Conservation (phyloP, 768 basidiomycete genomes). For the Calocybe cyanea region DNA sequence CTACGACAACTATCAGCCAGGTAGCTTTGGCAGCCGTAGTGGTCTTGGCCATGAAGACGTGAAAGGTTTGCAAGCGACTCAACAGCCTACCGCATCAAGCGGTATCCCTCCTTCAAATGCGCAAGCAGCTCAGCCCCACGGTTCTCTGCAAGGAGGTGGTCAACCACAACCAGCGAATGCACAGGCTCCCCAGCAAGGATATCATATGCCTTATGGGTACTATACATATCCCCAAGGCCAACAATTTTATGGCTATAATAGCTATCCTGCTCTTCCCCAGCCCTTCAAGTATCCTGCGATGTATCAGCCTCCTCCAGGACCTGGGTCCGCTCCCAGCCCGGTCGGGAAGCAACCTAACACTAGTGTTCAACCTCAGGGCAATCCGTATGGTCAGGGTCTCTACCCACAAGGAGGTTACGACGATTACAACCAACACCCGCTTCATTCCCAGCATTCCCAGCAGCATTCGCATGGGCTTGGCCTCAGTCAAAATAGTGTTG, state of each 20-base stretch:
- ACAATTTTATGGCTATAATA: slow-evolving; percentile 67
- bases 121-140: slow-evolving; percentile 56
- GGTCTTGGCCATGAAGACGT: slow-evolving; percentile 72
- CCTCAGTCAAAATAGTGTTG: slow-evolving; percentile 36
- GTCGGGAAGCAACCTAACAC: slow-evolving; percentile 62
- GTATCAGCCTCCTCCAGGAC: slow-evolving; percentile 70
- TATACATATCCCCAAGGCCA: slow-evolving; percentile 74
- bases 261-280: slow-evolving; percentile 52
- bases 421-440: slow-evolving; percentile 48
- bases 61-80: slow-evolving; percentile 61
- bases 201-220: slow-evolving; percentile 57
- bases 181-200: slow-evolving; percentile 63
- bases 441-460: slow-evolving; percentile 46
- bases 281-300: slow-evolving; percentile 76
- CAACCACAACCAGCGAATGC: slow-evolving; percentile 59
- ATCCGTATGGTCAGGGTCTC: slow-evolving; percentile 59
- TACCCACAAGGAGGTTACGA: slow-evolving; percentile 57
- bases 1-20: slow-evolving; percentile 75
- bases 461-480: slow-evolving; percentile 54
- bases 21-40: slow-evolving; percentile 60
- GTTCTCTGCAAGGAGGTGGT: slow-evolving; percentile 41
- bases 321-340: slow-evolving; percentile 61
- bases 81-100: slow-evolving; percentile 43
- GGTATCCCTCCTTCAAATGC: slow-evolving; percentile 50
- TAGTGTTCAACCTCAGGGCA: slow-evolving; percentile 45